Percentiles rank a stretch among this genome's conserved stretches.
Evolutionary conservation across 1,139 yeast genomes (phyloP).

Genomic region (Meyerozyma guilliermondii): DNA sequence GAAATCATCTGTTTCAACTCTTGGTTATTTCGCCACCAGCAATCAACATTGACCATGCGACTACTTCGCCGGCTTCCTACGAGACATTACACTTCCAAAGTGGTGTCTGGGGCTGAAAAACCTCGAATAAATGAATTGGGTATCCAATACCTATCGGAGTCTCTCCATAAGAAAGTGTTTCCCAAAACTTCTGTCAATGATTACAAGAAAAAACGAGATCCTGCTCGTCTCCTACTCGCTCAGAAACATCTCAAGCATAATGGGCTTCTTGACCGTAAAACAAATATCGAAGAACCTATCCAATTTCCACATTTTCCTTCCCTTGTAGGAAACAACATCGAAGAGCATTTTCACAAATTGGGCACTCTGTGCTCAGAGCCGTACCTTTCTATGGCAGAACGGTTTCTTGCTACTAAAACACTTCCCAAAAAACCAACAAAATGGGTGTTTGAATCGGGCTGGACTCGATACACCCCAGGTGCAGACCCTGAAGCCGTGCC

Average conservation of each 20-base stretch:
- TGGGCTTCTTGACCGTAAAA: conserved; percentile 72
- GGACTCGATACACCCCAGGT: conserved; percentile 69
- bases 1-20: neutral
- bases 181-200: conserved; percentile 30
- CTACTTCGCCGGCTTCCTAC: neutral
- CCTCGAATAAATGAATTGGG: conserved; percentile 63
- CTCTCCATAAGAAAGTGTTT: conserved; percentile 58
- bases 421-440: conserved; percentile 32
- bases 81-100: neutral
- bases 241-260: conserved; percentile 57
- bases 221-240: conserved; percentile 50
- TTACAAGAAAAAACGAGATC: conserved; percentile 22
- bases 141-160: conserved; percentile 60
- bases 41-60: neutral
- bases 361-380: conserved; percentile 62
- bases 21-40: neutral
- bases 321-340: conserved; percentile 64
- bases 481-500: conserved; percentile 52
- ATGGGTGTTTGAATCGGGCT: conserved; percentile 67
- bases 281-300: conserved; percentile 61
- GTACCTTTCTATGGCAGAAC: conserved; percentile 45
- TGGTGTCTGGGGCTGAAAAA: conserved; percentile 15
- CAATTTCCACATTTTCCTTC: conserved; percentile 56
- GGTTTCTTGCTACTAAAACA: conserved; percentile 24
- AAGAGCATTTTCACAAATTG: conserved; percentile 77